These are phyloP conservation scores for Hyaloscypha hepaticicola DNA, from an alignment of 495 filamentous ascomycete species.

Conservation along the genomic window DNA sequence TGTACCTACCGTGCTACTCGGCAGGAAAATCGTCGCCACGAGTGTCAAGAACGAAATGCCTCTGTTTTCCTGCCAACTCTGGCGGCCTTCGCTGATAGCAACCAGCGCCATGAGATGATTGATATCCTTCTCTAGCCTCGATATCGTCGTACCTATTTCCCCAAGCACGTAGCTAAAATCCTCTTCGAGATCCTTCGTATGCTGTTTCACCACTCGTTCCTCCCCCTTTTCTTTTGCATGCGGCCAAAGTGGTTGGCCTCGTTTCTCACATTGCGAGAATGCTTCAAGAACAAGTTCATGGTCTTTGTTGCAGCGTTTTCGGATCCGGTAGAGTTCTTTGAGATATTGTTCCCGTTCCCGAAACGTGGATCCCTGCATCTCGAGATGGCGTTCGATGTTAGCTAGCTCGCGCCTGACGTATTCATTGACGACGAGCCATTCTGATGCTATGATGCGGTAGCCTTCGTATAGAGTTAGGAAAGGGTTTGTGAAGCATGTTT, in stretches of 20 bases:
- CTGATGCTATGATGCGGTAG: constrained; percentile 8
- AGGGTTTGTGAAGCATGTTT: neutral
- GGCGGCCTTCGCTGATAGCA: constrained; percentile 11
- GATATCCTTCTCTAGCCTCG: constrained; percentile 8
- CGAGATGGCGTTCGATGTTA: constrained; percentile 10
- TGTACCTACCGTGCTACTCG: neutral
- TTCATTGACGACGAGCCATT: constrained; percentile 14
- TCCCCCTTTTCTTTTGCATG: neutral
- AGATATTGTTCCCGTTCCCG: constrained; percentile 9
- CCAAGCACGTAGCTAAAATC: constrained; percentile 4
- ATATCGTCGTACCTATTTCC: constrained; percentile 1
- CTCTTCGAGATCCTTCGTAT: neutral
- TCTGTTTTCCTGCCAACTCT: constrained; percentile 7
- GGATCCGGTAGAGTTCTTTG: constrained; percentile 9
- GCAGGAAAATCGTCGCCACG: constrained; percentile 9
- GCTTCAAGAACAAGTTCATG: constrained; percentile 7
- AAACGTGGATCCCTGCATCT: constrained; percentile 6
- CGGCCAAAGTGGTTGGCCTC: constrained; percentile 9
- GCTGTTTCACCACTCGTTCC: neutral
- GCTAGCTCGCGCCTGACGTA: constrained; percentile 11
- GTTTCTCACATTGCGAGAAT: neutral
- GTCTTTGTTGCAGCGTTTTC: constrained; percentile 12
- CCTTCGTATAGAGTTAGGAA: constrained; percentile 9
- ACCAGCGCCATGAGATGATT: constrained; percentile 8
- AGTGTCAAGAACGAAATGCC: constrained; percentile 9